Evolutionary conservation across 1,139 yeast genomes (phyloP), one percentile per base, ranked within the genome.

Genomic region (Yamadazyma oceani): DNA sequence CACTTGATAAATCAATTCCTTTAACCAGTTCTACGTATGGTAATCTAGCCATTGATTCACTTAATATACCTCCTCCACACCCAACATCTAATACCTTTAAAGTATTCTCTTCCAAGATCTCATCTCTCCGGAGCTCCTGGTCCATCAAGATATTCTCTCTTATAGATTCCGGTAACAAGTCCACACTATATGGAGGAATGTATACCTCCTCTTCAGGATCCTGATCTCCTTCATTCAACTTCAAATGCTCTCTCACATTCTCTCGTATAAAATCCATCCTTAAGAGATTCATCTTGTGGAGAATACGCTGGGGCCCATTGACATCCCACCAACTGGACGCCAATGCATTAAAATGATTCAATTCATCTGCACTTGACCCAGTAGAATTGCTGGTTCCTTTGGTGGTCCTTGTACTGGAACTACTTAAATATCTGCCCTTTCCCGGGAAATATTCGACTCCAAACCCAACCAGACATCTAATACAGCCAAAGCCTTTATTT

Each of bases 271-370:
- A 92, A 57, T 90, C 97, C 83, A 92, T 76, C 45, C 98, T 70
- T 36, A 87, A 70, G 38, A 87, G 66, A 57, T 92, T 94, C 98
- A 92, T 92, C 62, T 89, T 85, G 63, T 92, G 98, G 33, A 94
- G 72, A 40, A 92, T 86, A 27, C 97, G 68, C 56, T 92, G 97
- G 3, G 97, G 86, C 0, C 98, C 98, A 47, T 82, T 67, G 13
- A 86, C 82, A 54, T 94, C 96, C 98, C 99, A 92, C 99, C 98
- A 92, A 17, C 87, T 64, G 11, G 84, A 73, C 1, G 99, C 98
- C 36, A 92, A 68, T 25, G 82, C 78, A 50, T 86, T 82, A 62
- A 92, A 92, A 60, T 94, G 98, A 12, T 74, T 60, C 57, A 82
- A 69, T 58, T 92, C 97, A 2, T 62, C 63, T 10, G 46, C 57